These are phyloP conservation scores for Zoysia matrella DNA, from an alignment of 202 grass and related monocot species.

Conservation along the genomic window DNA sequence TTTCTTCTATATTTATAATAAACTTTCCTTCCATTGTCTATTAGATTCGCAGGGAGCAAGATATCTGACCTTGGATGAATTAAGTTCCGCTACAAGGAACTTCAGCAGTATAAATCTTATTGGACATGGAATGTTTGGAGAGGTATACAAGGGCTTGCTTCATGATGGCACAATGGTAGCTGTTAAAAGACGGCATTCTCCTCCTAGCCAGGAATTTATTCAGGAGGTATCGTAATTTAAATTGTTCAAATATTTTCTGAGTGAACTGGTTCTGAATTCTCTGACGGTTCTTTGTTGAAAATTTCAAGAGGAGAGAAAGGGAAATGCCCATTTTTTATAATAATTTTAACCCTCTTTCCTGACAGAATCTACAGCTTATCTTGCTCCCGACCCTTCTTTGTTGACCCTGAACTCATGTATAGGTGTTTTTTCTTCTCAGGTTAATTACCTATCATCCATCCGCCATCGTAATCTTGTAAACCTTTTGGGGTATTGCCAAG, in stretches of 20 bases:
- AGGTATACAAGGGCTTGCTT: conserved; percentile 92
- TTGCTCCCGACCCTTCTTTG: background rate
- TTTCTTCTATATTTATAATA: conserved; percentile 14
- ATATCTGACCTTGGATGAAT: conserved; percentile 69
- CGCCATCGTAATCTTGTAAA: conserved; percentile 82
- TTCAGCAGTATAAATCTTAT: conserved; percentile 74
- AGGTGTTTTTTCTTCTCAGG: conserved; percentile 48
- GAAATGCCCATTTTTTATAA: background rate
- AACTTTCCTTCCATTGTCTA: conserved; percentile 21
- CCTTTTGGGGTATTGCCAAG: conserved; percentile 92
- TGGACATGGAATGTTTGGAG: conserved; percentile 85
- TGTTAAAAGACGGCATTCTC: conserved; percentile 78
- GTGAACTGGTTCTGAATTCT: background rate
- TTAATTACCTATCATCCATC: conserved; percentile 67
- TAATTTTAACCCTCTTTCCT: background rate
- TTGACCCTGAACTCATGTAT: conserved; percentile 29
- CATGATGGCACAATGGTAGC: conserved; percentile 85
- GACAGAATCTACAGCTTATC: background rate
- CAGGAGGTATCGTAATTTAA: conserved; percentile 65
- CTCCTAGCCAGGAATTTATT: conserved; percentile 77
- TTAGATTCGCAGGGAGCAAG: conserved; percentile 63
- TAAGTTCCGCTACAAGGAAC: conserved; percentile 75
- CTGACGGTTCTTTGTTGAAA: background rate
- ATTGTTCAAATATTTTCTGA: conserved; percentile 37
- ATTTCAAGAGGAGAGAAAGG: conserved; percentile 6